Conservation (phyloP, 441 rosid species). For the Populus hybrid region DNA sequence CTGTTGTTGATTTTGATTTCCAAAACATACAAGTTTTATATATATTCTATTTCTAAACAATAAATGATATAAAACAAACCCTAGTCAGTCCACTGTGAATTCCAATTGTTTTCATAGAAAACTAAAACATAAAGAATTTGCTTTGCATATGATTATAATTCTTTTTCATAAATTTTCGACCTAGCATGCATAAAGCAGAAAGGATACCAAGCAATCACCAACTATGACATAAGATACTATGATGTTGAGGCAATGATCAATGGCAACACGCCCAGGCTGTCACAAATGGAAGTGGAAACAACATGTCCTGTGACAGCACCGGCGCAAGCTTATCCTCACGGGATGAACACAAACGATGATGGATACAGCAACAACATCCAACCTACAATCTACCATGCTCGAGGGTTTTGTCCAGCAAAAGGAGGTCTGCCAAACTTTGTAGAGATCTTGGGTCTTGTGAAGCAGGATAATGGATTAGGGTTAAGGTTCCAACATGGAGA, state of each 20-base stretch:
- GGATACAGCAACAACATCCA: background rate
- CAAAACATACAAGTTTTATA: too few species aligned
- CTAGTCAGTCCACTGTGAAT: background rate
- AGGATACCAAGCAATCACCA: conserved; percentile 10
- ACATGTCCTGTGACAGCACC: background rate
- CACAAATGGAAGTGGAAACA: background rate
- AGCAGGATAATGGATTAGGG: background rate
- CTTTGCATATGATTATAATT: too few species aligned
- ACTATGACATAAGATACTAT: conserved; percentile 4
- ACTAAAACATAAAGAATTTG: background rate
- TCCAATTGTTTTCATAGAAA: background rate
- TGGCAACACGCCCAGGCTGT: background rate
- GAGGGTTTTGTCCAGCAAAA: background rate
- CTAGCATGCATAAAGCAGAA: background rate
- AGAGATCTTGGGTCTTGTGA: background rate
- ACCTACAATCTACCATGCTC: background rate
- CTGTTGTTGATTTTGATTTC: background rate
- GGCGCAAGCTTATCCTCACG: background rate
- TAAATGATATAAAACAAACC: background rate
- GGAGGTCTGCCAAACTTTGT: background rate
- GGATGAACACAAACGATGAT: background rate
- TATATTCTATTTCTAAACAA: too few species aligned
- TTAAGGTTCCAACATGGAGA: conserved; percentile 1
- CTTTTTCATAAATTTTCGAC: background rate
- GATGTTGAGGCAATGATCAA: background rate